phyloP scores from a whole-genome alignment of 2,329 filamentous ascomycete species.

The Ilyonectria sp. region DNA sequence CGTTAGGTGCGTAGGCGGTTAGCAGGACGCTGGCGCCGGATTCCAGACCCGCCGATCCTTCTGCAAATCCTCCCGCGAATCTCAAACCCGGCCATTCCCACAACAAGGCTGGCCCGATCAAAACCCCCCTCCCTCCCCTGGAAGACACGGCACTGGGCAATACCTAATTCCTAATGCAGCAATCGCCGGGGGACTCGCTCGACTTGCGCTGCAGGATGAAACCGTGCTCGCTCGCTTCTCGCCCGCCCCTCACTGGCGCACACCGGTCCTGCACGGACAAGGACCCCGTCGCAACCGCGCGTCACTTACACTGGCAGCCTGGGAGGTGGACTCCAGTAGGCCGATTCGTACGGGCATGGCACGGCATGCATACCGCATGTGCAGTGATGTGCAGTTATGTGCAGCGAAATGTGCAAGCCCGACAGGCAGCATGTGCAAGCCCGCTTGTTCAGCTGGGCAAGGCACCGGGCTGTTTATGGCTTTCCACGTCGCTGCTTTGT shows the following conservation, averaged over 20 bases:
- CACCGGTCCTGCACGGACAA: not conserved
- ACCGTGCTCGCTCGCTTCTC: not conserved
- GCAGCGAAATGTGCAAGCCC: conserved; percentile 3
- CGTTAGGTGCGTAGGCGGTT: not conserved
- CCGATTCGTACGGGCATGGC: not conserved
- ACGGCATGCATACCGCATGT: not conserved
- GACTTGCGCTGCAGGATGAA: conserved; percentile 2
- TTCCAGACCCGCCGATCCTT: not conserved
- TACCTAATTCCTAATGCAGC: conserved; percentile 3
- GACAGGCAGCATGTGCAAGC: conserved; percentile 13
- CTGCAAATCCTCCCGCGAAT: not conserved
- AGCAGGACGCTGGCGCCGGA: not conserved
- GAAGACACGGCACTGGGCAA: not conserved
- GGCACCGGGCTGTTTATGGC: not conserved
- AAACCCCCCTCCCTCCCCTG: not conserved
- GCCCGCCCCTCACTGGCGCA: conserved; percentile 1
- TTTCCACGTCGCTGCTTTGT: not conserved
- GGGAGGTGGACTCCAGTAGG: not conserved
- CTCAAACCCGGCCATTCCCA: not conserved
- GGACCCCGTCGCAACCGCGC: conserved; percentile 5
- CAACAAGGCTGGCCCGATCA: not conserved
- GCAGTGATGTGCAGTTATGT: conserved; percentile 1
- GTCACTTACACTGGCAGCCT: conserved; percentile 9
- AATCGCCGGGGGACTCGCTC: not conserved
- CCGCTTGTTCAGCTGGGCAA: conserved; percentile 22